phyloP scores from a whole-genome alignment of 164 flowering plant species.

The Stephania japonica region DNA sequence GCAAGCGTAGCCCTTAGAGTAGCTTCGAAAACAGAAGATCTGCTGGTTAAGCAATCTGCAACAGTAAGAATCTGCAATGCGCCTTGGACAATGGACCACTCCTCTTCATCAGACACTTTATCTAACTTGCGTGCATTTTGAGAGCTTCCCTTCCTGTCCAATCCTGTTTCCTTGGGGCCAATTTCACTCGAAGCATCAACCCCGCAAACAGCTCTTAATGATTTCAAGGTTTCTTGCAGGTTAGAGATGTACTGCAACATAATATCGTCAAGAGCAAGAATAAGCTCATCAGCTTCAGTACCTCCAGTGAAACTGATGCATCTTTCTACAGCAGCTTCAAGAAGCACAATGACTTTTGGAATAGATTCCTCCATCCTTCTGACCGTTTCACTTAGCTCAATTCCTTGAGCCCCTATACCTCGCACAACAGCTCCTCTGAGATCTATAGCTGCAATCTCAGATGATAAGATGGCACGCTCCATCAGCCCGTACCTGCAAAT shows the following conservation, averaged over 20 bases:
- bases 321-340: constrained; percentile 96
- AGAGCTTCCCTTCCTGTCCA: constrained; percentile 61
- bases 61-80: constrained; percentile 96
- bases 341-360: constrained; percentile 87
- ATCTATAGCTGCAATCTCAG: constrained; percentile 79
- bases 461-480: constrained; percentile 90
- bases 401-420: constrained; percentile 93
- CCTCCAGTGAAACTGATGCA: constrained; percentile 98
- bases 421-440: constrained; percentile 91
- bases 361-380: constrained; percentile 98
- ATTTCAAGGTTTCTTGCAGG: constrained; percentile 82
- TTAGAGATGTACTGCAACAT: constrained; percentile 82
- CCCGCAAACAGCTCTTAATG: constrained; percentile 84
- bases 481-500: constrained; percentile 84
- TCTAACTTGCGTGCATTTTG: constrained; percentile 55
- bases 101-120: constrained; percentile 81
- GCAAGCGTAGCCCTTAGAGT: constrained; percentile 89
- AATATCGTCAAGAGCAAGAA: constrained; percentile 82
- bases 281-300: constrained; percentile 93
- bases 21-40: constrained; percentile 98
- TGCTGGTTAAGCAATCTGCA: constrained; percentile 88
- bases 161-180: constrained; percentile 57
- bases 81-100: constrained; percentile 99
- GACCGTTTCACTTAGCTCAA: constrained; percentile 98
- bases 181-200: constrained; percentile 48